Evolutionary conservation across 345 rosid genomes (phyloP).

Genomic region (Lepidium africanum): DNA sequence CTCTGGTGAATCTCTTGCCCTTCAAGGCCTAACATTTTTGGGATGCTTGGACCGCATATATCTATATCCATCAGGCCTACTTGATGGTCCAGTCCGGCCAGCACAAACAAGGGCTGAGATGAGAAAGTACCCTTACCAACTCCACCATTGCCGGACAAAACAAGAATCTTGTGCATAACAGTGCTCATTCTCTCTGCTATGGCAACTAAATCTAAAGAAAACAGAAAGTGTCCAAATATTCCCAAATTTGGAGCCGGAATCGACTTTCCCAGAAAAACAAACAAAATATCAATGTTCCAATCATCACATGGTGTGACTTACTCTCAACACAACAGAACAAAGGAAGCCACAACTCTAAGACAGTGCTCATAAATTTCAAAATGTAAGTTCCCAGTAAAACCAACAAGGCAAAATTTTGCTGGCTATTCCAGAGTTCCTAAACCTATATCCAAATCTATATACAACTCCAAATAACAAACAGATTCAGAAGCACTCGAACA

Average conservation of each 20-base stretch:
- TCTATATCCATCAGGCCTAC: conserved; percentile 89
- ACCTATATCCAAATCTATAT: no score
- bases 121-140: conserved; percentile 97
- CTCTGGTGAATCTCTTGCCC: conserved; percentile 96
- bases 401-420: no score
- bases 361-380: no score
- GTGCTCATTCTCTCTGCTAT: conserved; percentile 95
- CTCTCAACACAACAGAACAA: no score
- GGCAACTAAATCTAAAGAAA: conserved; percentile 73
- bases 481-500: no score
- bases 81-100: conserved; percentile 83
- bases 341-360: no score
- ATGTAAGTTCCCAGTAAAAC: no score
- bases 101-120: conserved; percentile 75
- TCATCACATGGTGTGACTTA: no score
- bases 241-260: not conserved
- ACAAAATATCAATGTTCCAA: not conserved
- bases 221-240: not conserved
- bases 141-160: conserved; percentile 93
- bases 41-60: conserved; percentile 97
- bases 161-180: conserved; percentile 80
- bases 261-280: not conserved
- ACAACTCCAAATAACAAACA: no score
- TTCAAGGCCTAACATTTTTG: conserved; percentile 92
- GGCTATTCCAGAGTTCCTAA: no score